These are phyloP conservation scores for Trametes polyzona DNA, from an alignment of 1,284 basidiomycete species.

Conservation along the genomic window DNA sequence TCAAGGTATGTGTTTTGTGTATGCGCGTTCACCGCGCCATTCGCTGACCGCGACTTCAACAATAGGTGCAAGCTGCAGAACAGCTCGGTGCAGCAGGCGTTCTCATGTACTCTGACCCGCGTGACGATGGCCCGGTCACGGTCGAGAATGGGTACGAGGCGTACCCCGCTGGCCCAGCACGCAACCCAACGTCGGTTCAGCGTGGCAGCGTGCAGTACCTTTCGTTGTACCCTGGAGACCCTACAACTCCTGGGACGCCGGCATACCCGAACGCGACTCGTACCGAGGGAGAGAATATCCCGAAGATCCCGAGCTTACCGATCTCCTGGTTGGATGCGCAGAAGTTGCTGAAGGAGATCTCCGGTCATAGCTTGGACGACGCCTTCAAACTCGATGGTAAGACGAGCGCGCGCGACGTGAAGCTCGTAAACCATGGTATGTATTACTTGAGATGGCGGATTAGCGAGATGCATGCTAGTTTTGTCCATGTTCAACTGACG, in stretches of 20 bases:
- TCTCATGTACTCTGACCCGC: slow-evolving; percentile 87
- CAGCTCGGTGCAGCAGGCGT: slow-evolving; percentile 79
- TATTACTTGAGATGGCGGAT: not conserved
- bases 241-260: slow-evolving; percentile 86
- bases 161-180: slow-evolving; percentile 86
- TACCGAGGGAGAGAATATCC: slow-evolving; percentile 69
- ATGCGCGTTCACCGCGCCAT: not conserved
- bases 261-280: slow-evolving; percentile 85
- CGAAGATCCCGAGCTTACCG: slow-evolving; percentile 82
- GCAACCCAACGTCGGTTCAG: slow-evolving; percentile 84
- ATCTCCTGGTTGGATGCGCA: slow-evolving; percentile 75
- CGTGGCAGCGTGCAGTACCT: slow-evolving; percentile 89
- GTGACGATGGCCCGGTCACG: slow-evolving; percentile 86
- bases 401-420: slow-evolving; percentile 50
- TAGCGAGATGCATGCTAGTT: not conserved
- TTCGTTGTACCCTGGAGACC: slow-evolving; percentile 82
- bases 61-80: slow-evolving; percentile 77
- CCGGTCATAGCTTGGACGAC: slow-evolving; percentile 33
- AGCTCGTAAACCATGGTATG: slow-evolving; percentile 67
- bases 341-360: slow-evolving; percentile 62
- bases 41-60: not conserved
- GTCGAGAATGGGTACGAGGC: slow-evolving; percentile 75
- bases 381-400: slow-evolving; percentile 49
- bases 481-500: not conserved
- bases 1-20: slow-evolving; percentile 55